Conservation (phyloP, 1,284 basidiomycete species). For the Cryptococcus depauperatus region DNA sequence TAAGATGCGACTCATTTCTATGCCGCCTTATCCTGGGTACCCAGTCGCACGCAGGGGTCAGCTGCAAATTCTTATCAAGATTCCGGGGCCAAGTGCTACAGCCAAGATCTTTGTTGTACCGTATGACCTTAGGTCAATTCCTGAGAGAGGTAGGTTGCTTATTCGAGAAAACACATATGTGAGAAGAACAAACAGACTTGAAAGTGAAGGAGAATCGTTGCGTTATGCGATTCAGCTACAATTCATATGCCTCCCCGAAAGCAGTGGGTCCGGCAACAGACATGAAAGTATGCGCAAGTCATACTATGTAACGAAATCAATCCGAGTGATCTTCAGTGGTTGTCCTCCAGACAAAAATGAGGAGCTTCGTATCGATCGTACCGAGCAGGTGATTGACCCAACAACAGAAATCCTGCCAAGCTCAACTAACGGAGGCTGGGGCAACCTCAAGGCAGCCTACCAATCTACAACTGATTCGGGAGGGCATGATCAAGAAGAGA, state of each 20-base stretch:
- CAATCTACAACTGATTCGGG: no score
- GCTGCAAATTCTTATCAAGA: slow-evolving; percentile 50
- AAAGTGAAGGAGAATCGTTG: slow-evolving; percentile 25
- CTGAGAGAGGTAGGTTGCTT: slow-evolving; percentile 33
- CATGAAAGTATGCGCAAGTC: slow-evolving; percentile 15
- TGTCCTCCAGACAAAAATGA: slow-evolving; percentile 20
- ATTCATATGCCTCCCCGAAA: slow-evolving; percentile 33
- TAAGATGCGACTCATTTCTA: slow-evolving; percentile 4
- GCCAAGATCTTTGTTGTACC: slow-evolving; percentile 50
- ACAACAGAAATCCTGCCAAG: slow-evolving; percentile 17
- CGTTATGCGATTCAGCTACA: slow-evolving; percentile 47
- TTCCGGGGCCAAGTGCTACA: slow-evolving; percentile 34
- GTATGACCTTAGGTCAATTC: slow-evolving; percentile 47
- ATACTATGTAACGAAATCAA: slow-evolving; percentile 36
- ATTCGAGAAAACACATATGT: slow-evolving; percentile 39
- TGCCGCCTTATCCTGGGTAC: slow-evolving; percentile 48
- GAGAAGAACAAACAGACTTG: not conserved
- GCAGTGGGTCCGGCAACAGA: not conserved
- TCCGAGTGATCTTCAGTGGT: slow-evolving; percentile 38
- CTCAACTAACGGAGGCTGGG: slow-evolving; percentile 15
- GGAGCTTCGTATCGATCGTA: slow-evolving; percentile 27
- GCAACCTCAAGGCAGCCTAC: no score
- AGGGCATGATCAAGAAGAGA: no score
- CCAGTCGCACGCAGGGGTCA: slow-evolving; percentile 48
- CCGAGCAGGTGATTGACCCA: slow-evolving; percentile 36